Conservation (phyloP, 257 asterid species). For the Scutellaria baicalensis region DNA sequence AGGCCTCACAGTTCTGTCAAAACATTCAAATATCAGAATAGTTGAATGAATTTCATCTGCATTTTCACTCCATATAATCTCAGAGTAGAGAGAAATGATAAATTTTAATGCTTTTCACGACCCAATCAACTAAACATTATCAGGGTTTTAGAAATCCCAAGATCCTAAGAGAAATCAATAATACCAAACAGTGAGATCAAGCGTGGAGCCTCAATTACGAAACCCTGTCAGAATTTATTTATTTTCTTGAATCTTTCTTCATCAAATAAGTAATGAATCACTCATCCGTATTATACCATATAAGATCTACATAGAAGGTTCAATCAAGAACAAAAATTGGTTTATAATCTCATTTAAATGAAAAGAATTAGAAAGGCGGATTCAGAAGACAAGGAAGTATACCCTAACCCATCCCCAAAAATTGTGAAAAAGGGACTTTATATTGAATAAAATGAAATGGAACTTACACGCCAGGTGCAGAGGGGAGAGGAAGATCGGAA, state of each 20-base stretch:
- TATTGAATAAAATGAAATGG: neutral
- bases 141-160: constrained; percentile 12
- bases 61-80: neutral
- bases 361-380: neutral
- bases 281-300: neutral
- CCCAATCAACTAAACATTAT: neutral
- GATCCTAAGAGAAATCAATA: neutral
- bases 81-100: neutral
- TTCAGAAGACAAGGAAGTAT: neutral
- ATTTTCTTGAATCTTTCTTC: neutral
- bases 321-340: neutral
- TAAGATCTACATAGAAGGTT: constrained; percentile 3
- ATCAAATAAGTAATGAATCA: neutral
- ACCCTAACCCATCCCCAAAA: neutral
- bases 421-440: neutral
- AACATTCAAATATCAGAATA: neutral
- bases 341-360: neutral
- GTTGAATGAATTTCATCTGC: neutral
- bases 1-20: constrained; percentile 58
- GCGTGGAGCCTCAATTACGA: neutral
- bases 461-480: constrained; percentile 95
- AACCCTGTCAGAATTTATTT: neutral
- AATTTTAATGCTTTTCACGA: neutral
- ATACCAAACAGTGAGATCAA: constrained; percentile 14
- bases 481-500: constrained; percentile 88